These are phyloP conservation scores for Adansonia rubrostipa DNA, from an alignment of 441 rosid species.

Conservation along the genomic window DNA sequence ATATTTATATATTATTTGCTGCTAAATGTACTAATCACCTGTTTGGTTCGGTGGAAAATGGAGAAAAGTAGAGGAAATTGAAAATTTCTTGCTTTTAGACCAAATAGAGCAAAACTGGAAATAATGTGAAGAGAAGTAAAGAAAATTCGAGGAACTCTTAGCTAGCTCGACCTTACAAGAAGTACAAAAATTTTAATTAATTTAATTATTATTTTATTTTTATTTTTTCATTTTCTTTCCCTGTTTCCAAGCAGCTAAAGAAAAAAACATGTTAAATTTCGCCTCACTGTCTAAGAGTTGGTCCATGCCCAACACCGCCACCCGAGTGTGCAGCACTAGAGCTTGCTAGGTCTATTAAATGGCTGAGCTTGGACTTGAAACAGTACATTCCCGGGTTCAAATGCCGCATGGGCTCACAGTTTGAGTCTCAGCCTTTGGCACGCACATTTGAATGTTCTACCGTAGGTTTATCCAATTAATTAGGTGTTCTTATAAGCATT, in stretches of 20 bases:
- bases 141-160: not conserved
- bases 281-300: not conserved
- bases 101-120: not conserved
- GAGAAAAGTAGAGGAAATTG: not conserved
- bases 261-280: constrained; percentile 2
- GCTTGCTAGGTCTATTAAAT: too few relatives aligned
- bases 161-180: not conserved
- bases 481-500: not conserved
- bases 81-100: not conserved
- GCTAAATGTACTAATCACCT: not conserved
- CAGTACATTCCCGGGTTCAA: too few relatives aligned
- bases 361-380: too few relatives aligned
- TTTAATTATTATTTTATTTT: not conserved
- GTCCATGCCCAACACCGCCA: too few relatives aligned
- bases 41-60: constrained; percentile 8
- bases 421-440: too few relatives aligned
- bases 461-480: not conserved
- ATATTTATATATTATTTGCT: not conserved
- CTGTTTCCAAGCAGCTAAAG: not conserved
- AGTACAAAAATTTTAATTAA: not conserved
- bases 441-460: not conserved
- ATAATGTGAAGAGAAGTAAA: not conserved
- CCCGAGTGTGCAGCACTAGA: too few relatives aligned
- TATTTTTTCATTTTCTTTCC: not conserved
- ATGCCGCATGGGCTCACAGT: too few relatives aligned